A percentile compares a stretch with the other conserved stretches of the same genome.
Evolutionary conservation across 2,329 filamentous ascomycete species (phyloP).

Genomic region (Neurospora crassa): DNA sequence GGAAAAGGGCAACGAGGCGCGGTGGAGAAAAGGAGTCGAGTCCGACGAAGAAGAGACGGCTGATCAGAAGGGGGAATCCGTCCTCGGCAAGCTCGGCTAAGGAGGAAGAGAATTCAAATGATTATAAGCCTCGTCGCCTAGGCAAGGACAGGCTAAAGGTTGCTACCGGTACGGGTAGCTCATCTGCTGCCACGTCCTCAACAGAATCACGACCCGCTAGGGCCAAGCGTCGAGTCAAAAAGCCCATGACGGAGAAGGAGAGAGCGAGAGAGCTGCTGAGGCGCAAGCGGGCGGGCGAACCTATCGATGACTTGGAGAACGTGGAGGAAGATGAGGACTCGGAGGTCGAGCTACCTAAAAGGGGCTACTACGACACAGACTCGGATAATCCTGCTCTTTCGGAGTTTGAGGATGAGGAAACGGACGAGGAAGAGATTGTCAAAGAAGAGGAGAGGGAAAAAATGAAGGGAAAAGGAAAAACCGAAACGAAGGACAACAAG

Average conservation of each 20-base stretch:
- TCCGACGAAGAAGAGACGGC: neutral
- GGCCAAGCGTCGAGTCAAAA: neutral
- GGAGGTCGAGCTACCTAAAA: slow-evolving; percentile 8
- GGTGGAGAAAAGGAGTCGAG: neutral
- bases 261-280: slow-evolving; percentile 22
- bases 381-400: slow-evolving; percentile 20
- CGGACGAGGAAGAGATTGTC: neutral
- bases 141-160: neutral
- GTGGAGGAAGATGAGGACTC: slow-evolving; percentile 6
- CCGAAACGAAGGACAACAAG: slow-evolving; percentile 5
- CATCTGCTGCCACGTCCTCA: neutral
- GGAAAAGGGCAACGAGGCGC: neutral
- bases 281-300: slow-evolving; percentile 21
- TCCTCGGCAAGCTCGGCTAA: neutral
- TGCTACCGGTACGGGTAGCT: neutral
- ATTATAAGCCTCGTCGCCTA: neutral
- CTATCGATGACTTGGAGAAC: slow-evolving; percentile 14
- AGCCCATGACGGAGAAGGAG: slow-evolving; percentile 16
- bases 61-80: neutral
- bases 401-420: slow-evolving; percentile 26
- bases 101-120: neutral
- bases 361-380: slow-evolving; percentile 23
- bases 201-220: neutral
- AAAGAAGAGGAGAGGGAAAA: neutral
- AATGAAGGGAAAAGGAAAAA: slow-evolving; percentile 2